Base-by-base conservation (phyloP, 73 alveolate species). In the Effrenium voratum region DNA sequence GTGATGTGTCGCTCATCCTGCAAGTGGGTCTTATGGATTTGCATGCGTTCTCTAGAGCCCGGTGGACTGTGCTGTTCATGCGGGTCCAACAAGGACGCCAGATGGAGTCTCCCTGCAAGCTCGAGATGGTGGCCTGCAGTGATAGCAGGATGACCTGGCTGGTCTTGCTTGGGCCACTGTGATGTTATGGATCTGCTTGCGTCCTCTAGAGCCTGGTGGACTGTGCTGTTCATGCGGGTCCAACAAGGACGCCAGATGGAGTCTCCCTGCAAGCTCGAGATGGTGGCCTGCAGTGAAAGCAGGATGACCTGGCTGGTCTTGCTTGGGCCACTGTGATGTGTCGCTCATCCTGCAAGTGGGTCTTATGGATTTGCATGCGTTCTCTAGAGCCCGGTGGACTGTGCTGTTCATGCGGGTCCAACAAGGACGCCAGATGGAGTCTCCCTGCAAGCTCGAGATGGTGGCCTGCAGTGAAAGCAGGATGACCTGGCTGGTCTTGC, bases 41-140 rank as follows among this genome's bases (percentile, higher is more conserved):
- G 19, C 38, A 19, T 41, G 86, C 86, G 59, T 40, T 59, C 34
- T 76, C 86, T 76, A 76, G 86, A 76, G 86, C 86, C 59, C 43
- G 59, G 24, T 43, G 55, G 86, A 19, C 86, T 24, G 22, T 43
- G 16, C n/a, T 76, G 86, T 52, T 40, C 55, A 43, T 24, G 86
- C 26, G 60, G 59, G 86, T 76, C 86, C 86, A 76, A 76, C 86
- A 76, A 76, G 60, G 86, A 59, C 40, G 86, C 86, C 16, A 40
- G 36, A 76, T n/a, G n/a, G 57, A 16, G 57, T 4, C 34, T 41
- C 26, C 26, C 86, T 59, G 43, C 40, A 36, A 76, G 44, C 86
- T 22, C 55, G 15, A 55, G 68, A 55, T 12, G 22, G 22, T 15
- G 22, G 68, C 30, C 22, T 12, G 22, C 68, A 12, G 68, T 15